Conservation (phyloP, 345 rosid species). For the Aquilaria yunnanensis region DNA sequence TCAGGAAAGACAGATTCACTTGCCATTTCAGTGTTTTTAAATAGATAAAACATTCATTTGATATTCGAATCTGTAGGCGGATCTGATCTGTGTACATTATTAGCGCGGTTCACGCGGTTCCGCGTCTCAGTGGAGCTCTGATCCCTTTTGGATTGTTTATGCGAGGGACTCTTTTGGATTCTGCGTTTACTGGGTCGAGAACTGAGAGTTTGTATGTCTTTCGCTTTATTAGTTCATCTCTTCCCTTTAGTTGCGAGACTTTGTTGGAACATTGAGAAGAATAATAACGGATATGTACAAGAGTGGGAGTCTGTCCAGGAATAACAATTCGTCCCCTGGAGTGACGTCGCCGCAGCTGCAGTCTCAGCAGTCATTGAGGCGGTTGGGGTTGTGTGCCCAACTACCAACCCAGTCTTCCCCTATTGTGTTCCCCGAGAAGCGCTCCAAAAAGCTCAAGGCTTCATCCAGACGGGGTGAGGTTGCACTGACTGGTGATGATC, state of each 20-base stretch:
- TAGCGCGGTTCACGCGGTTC: neutral
- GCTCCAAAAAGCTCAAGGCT: constrained; percentile 64
- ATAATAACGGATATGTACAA: constrained; percentile 39
- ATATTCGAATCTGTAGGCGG: constrained; percentile 11
- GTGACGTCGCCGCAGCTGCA: constrained; percentile 30
- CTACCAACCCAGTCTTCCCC: constrained; percentile 72
- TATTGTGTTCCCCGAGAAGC: constrained; percentile 80
- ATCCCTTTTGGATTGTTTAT: neutral
- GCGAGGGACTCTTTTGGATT: neutral
- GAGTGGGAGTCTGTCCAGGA: constrained; percentile 30
- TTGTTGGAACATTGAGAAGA: constrained; percentile 13
- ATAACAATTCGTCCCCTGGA: constrained; percentile 20
- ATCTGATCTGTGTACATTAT: constrained; percentile 13
- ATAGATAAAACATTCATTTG: too few relatives aligned
- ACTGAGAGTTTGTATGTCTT: constrained; percentile 28
- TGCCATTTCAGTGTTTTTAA: neutral
- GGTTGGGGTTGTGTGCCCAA: constrained; percentile 78
- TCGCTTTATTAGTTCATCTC: constrained; percentile 15
- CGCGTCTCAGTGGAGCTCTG: neutral
- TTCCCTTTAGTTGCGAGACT: constrained; percentile 18
- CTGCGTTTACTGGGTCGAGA: constrained; percentile 7
- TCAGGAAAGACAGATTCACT: constrained; percentile 2
- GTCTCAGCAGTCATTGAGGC: constrained; percentile 51
- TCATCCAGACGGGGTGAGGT: constrained; percentile 34
- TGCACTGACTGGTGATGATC: constrained; percentile 27